A percentile compares a stretch with the other conserved stretches of the same genome.
Evolutionary conservation across 257 asterid species (phyloP).

Genomic region (Handroanthus guayacan): DNA sequence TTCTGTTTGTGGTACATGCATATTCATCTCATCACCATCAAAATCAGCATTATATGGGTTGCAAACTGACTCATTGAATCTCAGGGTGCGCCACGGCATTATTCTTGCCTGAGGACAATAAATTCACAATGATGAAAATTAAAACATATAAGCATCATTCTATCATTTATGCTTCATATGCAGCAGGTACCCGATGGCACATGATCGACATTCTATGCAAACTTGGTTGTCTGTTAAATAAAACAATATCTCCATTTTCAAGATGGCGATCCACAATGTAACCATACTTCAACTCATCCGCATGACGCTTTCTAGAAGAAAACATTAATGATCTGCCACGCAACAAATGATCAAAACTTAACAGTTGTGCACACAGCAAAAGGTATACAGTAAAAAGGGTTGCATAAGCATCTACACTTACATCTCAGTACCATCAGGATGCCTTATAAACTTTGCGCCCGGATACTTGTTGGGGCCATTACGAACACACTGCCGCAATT

Average conservation of each 20-base stretch:
- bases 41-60: conserved; percentile 98
- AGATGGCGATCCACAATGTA: conserved; percentile 84
- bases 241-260: conserved; percentile 87
- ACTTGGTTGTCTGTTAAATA: conserved; percentile 96
- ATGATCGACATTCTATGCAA: conserved; percentile 97
- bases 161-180: conserved; percentile 18
- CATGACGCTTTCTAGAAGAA: conserved; percentile 66
- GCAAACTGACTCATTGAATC: conserved; percentile 98
- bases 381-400: not conserved
- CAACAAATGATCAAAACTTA: conserved; percentile 2
- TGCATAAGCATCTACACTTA: conserved; percentile 42
- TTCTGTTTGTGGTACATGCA: conserved; percentile 99
- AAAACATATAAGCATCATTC: conserved; percentile 13
- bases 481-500: conserved; percentile 89
- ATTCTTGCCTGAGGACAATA: conserved; percentile 81
- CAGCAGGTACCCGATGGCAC: conserved; percentile 80
- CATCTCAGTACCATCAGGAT: conserved; percentile 85
- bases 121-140: conserved; percentile 31
- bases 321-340: conserved; percentile 66
- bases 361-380: conserved; percentile 16
- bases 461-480: conserved; percentile 94
- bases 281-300: conserved; percentile 87
- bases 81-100: conserved; percentile 99
- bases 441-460: conserved; percentile 81
- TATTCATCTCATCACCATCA: conserved; percentile 99